Percentiles rank a stretch among this genome's conserved stretches.
These are phyloP conservation scores for Glutinoglossum americanum DNA, from an alignment of 495 filamentous ascomycete species.

Conservation along the genomic window DNA sequence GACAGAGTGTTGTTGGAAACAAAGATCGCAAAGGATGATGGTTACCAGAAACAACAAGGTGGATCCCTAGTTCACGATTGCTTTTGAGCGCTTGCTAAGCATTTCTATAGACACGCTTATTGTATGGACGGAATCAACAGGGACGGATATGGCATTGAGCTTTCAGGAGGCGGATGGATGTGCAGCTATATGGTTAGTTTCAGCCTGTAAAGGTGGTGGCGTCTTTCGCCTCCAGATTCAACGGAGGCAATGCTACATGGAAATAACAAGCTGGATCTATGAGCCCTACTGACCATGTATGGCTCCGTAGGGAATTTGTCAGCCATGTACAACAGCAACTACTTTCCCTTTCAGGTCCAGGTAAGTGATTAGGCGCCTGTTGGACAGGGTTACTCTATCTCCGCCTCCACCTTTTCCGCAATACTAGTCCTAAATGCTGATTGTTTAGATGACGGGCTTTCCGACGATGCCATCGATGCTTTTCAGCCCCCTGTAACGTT, in stretches of 20 bases:
- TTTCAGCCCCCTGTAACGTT: constrained; percentile 44
- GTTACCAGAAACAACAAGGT: constrained; percentile 98
- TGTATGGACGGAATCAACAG: constrained; percentile 81
- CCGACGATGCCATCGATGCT: constrained; percentile 61
- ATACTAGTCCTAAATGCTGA: neutral
- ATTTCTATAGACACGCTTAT: constrained; percentile 65
- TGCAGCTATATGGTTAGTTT: constrained; percentile 60
- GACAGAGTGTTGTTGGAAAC: constrained; percentile 69
- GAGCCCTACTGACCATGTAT: neutral
- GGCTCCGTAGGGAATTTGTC: constrained; percentile 60
- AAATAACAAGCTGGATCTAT: neutral
- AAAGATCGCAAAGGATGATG: constrained; percentile 81
- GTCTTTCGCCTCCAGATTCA: neutral
- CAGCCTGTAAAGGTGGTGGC: neutral
- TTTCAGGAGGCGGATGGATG: constrained; percentile 97
- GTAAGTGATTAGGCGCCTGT: constrained; percentile 13
- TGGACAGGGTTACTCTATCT: neutral
- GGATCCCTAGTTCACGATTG: constrained; percentile 8
- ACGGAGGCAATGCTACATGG: neutral
- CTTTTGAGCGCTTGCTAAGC: neutral
- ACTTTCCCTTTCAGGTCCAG: constrained; percentile 26
- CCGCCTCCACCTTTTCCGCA: constrained; percentile 1
- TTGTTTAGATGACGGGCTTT: constrained; percentile 58
- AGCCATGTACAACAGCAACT: constrained; percentile 57
- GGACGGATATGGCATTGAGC: constrained; percentile 90